Evolutionary conservation across 441 rosid genomes (phyloP), one percentile per base, ranked within the genome.

Genomic region (Sinapis alba): DNA sequence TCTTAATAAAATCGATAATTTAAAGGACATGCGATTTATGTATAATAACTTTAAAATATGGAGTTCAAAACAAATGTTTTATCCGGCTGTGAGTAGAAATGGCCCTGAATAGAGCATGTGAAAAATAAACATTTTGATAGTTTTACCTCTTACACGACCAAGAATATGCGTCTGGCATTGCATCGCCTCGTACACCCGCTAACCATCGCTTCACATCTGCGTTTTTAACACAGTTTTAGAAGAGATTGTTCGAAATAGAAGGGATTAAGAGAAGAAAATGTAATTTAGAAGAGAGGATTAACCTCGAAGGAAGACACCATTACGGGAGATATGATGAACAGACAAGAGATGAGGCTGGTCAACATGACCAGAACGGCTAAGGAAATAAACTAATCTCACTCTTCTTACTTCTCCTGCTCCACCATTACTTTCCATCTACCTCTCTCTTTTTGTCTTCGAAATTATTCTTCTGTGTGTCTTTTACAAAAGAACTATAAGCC

Each of bases 141-240:
- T 1, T 30, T 2, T 65, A 91, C 97, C 93, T 92, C 72, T 92
- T 90, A 58, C 85, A 90, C n/a, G 96, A 90, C 97, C 94, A 90
- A 66, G 80, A 43, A 65, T 87, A 92, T 23, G 87, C 75, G 32
- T 82, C 84, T 4, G 93, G 89, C 88, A 90, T 75, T 6, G 89
- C 89, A 76, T 84, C 86, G 36, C 97, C 96, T 65, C 94, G 79
- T 84, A 87, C 79, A 10, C 87, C 88, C 0, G 80, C 85, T 62
- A 92, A 78, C 97, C 97, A 86, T 81, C 86, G 78, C 82, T 90
- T 90, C n/a, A 92, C 85, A 80, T 92, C 94, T 90, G 54, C 30
- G 18, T 7, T 43, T 12, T 38, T 6, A 47, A 45, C 56, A 32
- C 27, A 45, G 5, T 16, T 51, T 16, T 7, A 12, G 36, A 41